These are phyloP conservation scores for Remersonia thermophila DNA, from an alignment of 2,329 filamentous ascomycete genomes.

Conservation along the genomic window DNA sequence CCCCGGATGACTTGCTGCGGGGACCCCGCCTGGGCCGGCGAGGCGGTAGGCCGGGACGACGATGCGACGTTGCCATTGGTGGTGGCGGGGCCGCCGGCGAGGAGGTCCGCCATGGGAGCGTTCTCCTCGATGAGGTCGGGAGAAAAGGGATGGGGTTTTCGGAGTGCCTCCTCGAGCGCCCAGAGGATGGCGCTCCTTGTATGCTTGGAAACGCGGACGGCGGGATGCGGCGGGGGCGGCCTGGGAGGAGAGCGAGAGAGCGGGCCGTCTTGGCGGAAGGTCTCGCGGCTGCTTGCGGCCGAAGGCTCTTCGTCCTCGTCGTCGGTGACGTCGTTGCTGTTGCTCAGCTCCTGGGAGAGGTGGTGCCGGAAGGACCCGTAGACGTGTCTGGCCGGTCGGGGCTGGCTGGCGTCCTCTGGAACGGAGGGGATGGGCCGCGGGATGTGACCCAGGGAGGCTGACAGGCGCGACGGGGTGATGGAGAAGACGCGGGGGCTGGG, in stretches of 20 bases:
- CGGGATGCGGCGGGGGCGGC: slow-evolving; percentile 29
- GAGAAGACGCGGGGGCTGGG: too few relatives aligned
- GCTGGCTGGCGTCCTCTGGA: slow-evolving; percentile 16
- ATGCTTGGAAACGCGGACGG: slow-evolving; percentile 61
- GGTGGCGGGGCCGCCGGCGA: slow-evolving; percentile 36
- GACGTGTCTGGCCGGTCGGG: slow-evolving; percentile 8
- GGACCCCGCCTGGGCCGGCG: slow-evolving; percentile 40
- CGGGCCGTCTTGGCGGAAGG: too few relatives aligned
- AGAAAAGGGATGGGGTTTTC: slow-evolving; percentile 71
- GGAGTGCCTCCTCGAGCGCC: slow-evolving; percentile 80
- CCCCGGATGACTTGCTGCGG: slow-evolving; percentile 58
- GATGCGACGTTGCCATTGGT: slow-evolving; percentile 43
- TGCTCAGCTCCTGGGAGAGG: slow-evolving; percentile 38
- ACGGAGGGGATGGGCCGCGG: slow-evolving; percentile 28
- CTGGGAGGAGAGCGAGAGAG: slow-evolving; percentile 22
- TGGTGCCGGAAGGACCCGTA: slow-evolving; percentile 22
- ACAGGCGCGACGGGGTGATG: too few relatives aligned
- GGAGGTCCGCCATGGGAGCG: slow-evolving; percentile 81
- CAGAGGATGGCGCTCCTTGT: slow-evolving; percentile 87
- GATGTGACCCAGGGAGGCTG: slow-evolving; percentile 12
- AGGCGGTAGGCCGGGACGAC: slow-evolving; percentile 33
- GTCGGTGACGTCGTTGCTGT: too few relatives aligned
- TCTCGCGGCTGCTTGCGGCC: too few relatives aligned
- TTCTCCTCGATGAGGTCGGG: slow-evolving; percentile 76
- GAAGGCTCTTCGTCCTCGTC: slow-evolving; percentile 19